A percentile compares a stretch with the other conserved stretches of the same genome.
Evolutionary conservation across 345 rosid species (phyloP).

Genomic region (Syzygium jambos): DNA sequence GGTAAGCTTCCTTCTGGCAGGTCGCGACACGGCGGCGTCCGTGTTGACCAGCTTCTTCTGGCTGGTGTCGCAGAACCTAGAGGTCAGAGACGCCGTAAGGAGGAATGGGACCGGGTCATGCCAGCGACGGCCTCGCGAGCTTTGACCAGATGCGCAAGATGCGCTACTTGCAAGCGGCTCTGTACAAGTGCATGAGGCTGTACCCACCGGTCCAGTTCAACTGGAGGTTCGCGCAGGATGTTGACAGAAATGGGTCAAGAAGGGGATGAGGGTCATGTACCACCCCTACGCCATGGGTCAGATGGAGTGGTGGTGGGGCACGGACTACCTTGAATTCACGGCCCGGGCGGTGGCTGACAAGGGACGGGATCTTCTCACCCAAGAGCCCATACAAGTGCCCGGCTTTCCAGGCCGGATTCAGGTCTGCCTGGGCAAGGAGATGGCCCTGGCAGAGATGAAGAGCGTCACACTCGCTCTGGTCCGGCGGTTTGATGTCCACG

Average conservation of each 20-base stretch:
- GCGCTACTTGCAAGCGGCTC: slow-evolving; percentile 53
- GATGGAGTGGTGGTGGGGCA: slow-evolving; percentile 45
- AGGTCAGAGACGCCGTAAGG: slow-evolving; percentile 36
- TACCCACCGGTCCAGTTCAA: slow-evolving; percentile 77
- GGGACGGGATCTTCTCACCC: slow-evolving; percentile 10
- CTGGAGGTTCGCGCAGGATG: slow-evolving; percentile 51
- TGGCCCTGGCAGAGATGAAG: slow-evolving; percentile 49
- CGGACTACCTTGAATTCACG: slow-evolving; percentile 29
- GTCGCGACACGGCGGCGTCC: slow-evolving; percentile 69
- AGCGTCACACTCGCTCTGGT: slow-evolving; percentile 28
- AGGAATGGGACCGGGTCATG: slow-evolving; percentile 36
- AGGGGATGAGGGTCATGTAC: slow-evolving; percentile 43
- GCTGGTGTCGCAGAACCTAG: slow-evolving; percentile 37
- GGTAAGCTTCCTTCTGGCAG: slow-evolving; percentile 60
- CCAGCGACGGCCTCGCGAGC: slow-evolving; percentile 10
- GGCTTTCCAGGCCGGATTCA: slow-evolving; percentile 42
- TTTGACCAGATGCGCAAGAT: slow-evolving; percentile 31
- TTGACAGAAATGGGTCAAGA: slow-evolving; percentile 35
- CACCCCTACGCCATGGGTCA: slow-evolving; percentile 53
- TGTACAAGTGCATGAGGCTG: slow-evolving; percentile 53
- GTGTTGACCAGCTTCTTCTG: slow-evolving; percentile 57
- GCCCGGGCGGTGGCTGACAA: slow-evolving; percentile 37
- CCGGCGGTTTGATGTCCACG: slow-evolving; percentile 19
- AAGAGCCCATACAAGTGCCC: slow-evolving; percentile 31
- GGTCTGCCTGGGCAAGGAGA: slow-evolving; percentile 54